A percentile compares a stretch with the other conserved stretches of the same genome.
These are phyloP conservation scores for Xylogone sp. DNA, from an alignment of 2,329 filamentous ascomycete genomes.

Conservation along the genomic window DNA sequence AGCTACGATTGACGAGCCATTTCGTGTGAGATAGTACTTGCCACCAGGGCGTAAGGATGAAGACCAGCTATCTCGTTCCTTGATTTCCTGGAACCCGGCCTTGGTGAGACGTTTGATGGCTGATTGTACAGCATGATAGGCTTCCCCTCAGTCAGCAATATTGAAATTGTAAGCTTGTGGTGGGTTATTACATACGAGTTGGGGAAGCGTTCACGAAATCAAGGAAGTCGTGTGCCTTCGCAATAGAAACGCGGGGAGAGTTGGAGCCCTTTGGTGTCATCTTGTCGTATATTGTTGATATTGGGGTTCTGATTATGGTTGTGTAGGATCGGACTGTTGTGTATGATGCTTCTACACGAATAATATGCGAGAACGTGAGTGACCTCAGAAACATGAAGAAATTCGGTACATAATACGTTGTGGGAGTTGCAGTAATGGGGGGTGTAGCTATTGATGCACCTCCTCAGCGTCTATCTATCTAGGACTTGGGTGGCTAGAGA, in stretches of 20 bases:
- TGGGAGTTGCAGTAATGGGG: not conserved
- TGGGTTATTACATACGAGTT: slow-evolving; percentile 61
- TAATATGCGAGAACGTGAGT: not conserved
- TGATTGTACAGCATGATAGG: slow-evolving; percentile 88
- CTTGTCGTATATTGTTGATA: slow-evolving; percentile 9
- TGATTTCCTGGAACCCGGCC: slow-evolving; percentile 84
- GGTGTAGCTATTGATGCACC: not conserved
- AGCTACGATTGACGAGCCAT: slow-evolving; percentile 86
- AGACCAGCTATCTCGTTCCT: slow-evolving; percentile 87
- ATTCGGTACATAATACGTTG: not conserved
- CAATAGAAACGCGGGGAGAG: slow-evolving; percentile 13
- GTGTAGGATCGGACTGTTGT: not conserved
- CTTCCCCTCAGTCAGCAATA: slow-evolving; percentile 39
- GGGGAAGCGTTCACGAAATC: slow-evolving; percentile 94
- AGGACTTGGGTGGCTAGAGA: not conserved
- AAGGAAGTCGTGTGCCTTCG: slow-evolving; percentile 65
- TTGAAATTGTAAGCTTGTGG: not conserved
- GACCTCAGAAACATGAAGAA: not conserved
- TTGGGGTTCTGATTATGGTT: not conserved
- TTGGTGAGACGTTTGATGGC: slow-evolving; percentile 71
- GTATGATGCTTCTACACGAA: not conserved
- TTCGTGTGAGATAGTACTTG: slow-evolving; percentile 95
- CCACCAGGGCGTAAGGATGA: slow-evolving; percentile 76
- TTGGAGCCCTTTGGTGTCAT: slow-evolving; percentile 21
- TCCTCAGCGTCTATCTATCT: not conserved